A percentile compares a stretch with the other conserved stretches of the same genome.
Evolutionary conservation across 2,329 filamentous ascomycete species (phyloP).

Genomic region (Coniochaeta sp.): DNA sequence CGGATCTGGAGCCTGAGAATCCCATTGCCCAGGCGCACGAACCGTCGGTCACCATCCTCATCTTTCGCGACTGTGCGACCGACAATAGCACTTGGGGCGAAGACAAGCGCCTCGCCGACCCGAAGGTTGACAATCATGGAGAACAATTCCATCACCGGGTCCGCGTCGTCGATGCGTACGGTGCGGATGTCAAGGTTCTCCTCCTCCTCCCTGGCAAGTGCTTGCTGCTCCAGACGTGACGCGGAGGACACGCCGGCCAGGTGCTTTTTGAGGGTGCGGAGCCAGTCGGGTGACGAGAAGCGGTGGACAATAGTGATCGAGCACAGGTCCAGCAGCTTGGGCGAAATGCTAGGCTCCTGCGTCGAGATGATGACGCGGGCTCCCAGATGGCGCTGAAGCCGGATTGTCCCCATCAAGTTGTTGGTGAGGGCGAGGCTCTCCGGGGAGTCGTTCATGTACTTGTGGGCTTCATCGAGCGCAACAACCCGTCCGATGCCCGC

Average conservation of each 20-base stretch:
- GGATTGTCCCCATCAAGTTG: conserved; percentile 54
- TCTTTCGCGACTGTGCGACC: conserved; percentile 14
- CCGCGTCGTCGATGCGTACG: conserved; percentile 11
- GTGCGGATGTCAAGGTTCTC: conserved; percentile 7
- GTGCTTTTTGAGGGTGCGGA: conserved; percentile 19
- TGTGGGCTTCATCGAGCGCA: conserved; percentile 72
- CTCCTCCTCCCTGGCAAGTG: conserved; percentile 13
- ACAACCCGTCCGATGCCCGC: conserved; percentile 48
- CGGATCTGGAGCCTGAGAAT: conserved; percentile 33
- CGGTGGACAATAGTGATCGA: conserved; percentile 66
- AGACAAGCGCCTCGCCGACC: conserved; percentile 39
- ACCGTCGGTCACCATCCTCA: conserved; percentile 4
- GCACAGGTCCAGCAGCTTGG: conserved; percentile 62
- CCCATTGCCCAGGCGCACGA: conserved; percentile 26
- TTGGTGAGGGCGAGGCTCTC: conserved; percentile 55
- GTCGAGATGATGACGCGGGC: conserved; percentile 65
- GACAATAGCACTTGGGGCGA: conserved; percentile 35
- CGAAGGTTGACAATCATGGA: conserved; percentile 32
- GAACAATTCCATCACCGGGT: conserved; percentile 28
- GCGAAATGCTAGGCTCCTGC: conserved; percentile 68
- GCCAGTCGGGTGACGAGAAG: conserved; percentile 42
- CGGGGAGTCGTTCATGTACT: conserved; percentile 56
- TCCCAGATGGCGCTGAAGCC: conserved; percentile 64
- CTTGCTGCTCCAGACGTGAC: too few relatives aligned
- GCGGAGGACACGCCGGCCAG: conserved; percentile 20